Evolutionary conservation across 2,329 filamentous ascomycete genomes (phyloP).

Genomic region (Emydomyces testavorans): DNA sequence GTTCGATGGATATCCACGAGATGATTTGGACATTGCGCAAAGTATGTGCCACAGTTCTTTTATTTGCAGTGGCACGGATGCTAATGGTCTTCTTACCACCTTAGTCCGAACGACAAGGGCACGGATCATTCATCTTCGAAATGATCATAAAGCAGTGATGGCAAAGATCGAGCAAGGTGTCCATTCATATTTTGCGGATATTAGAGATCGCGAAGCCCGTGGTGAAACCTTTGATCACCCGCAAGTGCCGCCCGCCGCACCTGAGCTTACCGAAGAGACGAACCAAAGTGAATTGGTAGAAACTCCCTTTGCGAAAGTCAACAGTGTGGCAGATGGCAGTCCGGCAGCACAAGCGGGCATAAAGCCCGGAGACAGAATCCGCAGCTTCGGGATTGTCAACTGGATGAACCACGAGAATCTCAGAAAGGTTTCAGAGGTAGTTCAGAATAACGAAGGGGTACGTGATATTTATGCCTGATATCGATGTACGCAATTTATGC

Average conservation of each 20-base stretch:
- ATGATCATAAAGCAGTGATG: conserved; percentile 92
- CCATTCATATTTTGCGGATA: conserved; percentile 77
- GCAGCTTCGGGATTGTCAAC: conserved; percentile 75
- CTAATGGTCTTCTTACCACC: conserved; percentile 15
- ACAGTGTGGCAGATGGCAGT: conserved; percentile 63
- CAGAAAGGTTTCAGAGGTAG: conserved; percentile 74
- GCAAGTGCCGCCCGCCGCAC: background rate
- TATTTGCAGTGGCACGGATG: background rate
- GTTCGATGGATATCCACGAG: conserved; percentile 79
- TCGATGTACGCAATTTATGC: background rate
- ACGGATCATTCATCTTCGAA: conserved; percentile 76
- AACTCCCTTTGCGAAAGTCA: conserved; percentile 76
- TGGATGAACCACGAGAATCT: conserved; percentile 76
- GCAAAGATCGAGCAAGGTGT: conserved; percentile 66
- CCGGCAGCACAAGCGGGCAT: conserved; percentile 76
- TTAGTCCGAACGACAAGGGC: conserved; percentile 84
- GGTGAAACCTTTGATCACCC: conserved; percentile 18
- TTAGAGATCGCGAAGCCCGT: conserved; percentile 43
- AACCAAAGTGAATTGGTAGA: conserved; percentile 32
- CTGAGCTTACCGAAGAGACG: background rate
- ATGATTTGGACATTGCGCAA: conserved; percentile 89
- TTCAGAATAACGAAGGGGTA: conserved; percentile 82
- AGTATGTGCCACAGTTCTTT: conserved; percentile 44
- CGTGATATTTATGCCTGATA: conserved; percentile 33
- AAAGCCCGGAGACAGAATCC: conserved; percentile 66